A percentile compares a stretch with the other conserved stretches of the same genome.
phyloP scores from a whole-genome alignment of 805 yeast species.

The Millerozyma acaciae region DNA sequence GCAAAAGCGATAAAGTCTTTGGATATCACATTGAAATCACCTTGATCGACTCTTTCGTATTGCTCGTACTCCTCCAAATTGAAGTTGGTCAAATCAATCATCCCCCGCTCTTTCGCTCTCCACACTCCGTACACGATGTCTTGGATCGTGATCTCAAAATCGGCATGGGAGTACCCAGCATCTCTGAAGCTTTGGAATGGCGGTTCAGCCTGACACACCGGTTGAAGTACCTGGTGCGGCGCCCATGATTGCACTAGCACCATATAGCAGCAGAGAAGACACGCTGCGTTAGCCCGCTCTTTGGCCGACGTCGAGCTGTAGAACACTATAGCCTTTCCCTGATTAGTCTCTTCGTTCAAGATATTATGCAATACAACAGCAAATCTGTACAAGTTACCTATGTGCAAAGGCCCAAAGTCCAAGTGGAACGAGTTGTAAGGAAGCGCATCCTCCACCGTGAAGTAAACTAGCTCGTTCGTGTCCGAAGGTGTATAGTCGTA shows the following conservation, averaged over 20 bases:
- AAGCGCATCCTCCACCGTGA: conserved; percentile 88
- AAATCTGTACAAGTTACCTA: conserved; percentile 89
- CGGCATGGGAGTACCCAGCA: conserved; percentile 96
- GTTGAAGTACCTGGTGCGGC: conserved; percentile 95
- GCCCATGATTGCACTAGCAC: conserved; percentile 95
- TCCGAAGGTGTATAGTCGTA: conserved; percentile 77
- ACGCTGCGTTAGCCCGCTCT: conserved; percentile 89
- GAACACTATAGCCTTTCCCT: conserved; percentile 84
- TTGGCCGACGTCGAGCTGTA: conserved; percentile 80
- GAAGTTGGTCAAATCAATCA: conserved; percentile 81
- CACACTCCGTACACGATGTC: conserved; percentile 95
- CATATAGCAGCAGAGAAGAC: conserved; percentile 92
- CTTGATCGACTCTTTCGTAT: conserved; percentile 94
- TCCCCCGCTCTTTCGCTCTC: conserved; percentile 92
- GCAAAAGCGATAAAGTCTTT: conserved; percentile 97
- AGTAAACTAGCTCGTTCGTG: conserved; percentile 70
- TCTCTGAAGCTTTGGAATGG: conserved; percentile 95
- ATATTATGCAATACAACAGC: conserved; percentile 93
- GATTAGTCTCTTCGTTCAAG: conserved; percentile 77
- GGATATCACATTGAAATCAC: conserved; percentile 88
- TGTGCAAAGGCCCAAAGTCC: conserved; percentile 94
- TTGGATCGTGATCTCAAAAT: conserved; percentile 88
- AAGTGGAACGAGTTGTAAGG: conserved; percentile 94
- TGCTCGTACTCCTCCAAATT: conserved; percentile 92
- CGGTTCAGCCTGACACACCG: conserved; percentile 85